Evolutionary conservation across 305 asterid genomes (phyloP).

Genomic region (Fraxinus nigra): DNA sequence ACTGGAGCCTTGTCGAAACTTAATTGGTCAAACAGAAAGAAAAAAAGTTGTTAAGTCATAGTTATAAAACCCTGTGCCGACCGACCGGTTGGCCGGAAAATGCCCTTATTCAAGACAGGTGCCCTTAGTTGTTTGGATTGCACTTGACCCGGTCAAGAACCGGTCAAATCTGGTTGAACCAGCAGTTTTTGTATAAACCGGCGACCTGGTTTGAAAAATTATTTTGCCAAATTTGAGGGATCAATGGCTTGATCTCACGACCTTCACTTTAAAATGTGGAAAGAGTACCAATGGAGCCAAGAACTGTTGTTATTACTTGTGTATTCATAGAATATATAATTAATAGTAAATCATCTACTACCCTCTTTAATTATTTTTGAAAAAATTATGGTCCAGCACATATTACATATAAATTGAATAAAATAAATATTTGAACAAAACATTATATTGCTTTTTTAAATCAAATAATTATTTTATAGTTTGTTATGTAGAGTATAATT

Average conservation of each 20-base stretch:
- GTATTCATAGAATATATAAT: neutral
- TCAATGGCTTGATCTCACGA: neutral
- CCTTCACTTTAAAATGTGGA: neutral
- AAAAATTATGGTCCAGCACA: neutral
- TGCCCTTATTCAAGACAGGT: neutral
- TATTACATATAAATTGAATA: neutral
- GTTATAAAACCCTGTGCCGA: neutral
- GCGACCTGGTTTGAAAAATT: neutral
- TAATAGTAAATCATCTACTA: neutral
- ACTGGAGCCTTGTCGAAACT: neutral
- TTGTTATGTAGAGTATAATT: neutral
- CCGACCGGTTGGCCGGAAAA: neutral
- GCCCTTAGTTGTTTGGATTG: neutral
- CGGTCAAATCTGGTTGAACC: neutral
- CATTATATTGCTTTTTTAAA: neutral
- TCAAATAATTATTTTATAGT: neutral
- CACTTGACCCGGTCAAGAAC: neutral
- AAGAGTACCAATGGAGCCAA: neutral
- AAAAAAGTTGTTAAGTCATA: neutral
- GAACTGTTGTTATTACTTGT: neutral
- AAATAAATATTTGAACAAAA: neutral
- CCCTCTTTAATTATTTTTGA: neutral
- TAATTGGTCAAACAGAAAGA: neutral
- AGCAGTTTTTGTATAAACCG: neutral
- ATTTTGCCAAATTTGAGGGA: neutral